Base-by-base conservation (phyloP, 2,329 filamentous ascomycete genomes). In the Claviceps sp. region DNA sequence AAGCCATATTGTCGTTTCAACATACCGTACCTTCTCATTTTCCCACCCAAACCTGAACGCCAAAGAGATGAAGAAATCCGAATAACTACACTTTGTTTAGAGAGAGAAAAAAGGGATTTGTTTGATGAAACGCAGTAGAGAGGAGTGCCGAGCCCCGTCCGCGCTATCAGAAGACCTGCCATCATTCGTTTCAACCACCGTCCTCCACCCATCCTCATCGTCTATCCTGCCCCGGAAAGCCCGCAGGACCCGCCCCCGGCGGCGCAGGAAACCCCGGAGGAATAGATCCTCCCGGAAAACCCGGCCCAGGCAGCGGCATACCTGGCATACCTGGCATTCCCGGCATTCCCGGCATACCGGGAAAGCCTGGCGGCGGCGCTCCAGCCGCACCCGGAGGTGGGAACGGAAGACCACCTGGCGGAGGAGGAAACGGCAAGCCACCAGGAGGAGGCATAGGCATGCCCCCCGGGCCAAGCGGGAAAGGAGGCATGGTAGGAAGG, bases 401-500 rank as follows among this genome's bases (percentile, higher is more conserved):
- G 41, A 73, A 70, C 5, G 65, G 63, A 20, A 65, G 50, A 42
- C 62, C 64, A 49, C 64, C 69, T 44, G 63, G 62, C 5, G 65
- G 66, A 1, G 70, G 66, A 4, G 71, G 68, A 61, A 75, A 72
- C 22, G 42, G 42, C 22, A 44, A 26, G 16, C 72, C 75, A 54
- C 73, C 76, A 48, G 67, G 70, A 43, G 79, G 78, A 3, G 42
- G 42, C 6, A 44, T 16, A 26, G 40, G 22, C 26, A 44, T 18
- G 22, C 42, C 42, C 3, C 24, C 24, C 46, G 63, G 61, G 8
- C 65, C 66, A 2, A 70, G 65, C 6, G 71, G 67, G 60, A 75
- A 72, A 64, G 68, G 68, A 37, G 70, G 70, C 59, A 73, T 70
- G 22, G 67, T 66, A 38, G 69, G 68, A 62, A 74, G 70, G 55